These are phyloP conservation scores for Nymphaea colorata DNA, from an alignment of 164 flowering plant species.

Conservation along the genomic window DNA sequence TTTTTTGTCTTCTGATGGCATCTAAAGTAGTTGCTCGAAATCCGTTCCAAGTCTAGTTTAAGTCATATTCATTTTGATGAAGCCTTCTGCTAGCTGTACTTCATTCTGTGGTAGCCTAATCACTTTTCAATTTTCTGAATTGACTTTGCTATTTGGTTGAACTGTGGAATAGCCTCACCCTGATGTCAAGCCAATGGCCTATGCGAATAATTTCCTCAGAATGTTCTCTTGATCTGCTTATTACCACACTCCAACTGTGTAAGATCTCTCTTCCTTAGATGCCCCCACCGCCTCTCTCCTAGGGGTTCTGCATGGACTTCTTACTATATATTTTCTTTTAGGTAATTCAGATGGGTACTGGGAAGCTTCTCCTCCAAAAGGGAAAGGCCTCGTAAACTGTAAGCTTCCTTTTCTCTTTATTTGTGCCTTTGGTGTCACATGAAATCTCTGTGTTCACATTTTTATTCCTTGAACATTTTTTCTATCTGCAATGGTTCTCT, in stretches of 20 bases:
- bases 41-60: background rate
- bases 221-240: slow-evolving; percentile 43
- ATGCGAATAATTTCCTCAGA: slow-evolving; percentile 88
- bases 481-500: too few relatives aligned
- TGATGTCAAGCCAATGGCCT: slow-evolving; percentile 95
- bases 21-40: too few relatives aligned
- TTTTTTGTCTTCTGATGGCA: too few relatives aligned
- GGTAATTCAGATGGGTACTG: background rate
- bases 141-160: slow-evolving; percentile 13
- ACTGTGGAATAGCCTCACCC: slow-evolving; percentile 54
- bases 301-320: background rate
- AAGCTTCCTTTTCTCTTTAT: too few relatives aligned
- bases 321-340: too few relatives aligned
- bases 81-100: background rate
- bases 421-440: too few relatives aligned
- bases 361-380: background rate
- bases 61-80: background rate
- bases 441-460: too few relatives aligned
- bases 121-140: slow-evolving; percentile 1
- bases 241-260: too few relatives aligned
- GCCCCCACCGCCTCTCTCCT: background rate
- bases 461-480: too few relatives aligned
- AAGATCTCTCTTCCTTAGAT: too few relatives aligned
- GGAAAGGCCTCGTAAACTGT: background rate
- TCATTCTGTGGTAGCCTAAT: background rate